These are phyloP conservation scores for Podochytrium sp. DNA, from an alignment of 192 early-diverging fungal genomes.

Conservation along the genomic window DNA sequence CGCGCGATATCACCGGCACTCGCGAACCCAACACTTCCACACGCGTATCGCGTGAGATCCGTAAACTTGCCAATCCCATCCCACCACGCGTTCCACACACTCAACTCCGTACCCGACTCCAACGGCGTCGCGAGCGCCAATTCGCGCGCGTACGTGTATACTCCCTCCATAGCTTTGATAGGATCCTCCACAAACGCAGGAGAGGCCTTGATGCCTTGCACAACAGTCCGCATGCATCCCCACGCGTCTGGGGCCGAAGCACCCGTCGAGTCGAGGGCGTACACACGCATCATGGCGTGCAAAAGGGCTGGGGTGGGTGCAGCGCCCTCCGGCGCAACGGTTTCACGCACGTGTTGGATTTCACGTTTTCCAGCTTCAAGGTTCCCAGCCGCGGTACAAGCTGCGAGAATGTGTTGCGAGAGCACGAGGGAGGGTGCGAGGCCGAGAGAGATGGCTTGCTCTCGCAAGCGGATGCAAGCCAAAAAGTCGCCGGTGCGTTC, in stretches of 20 bases:
- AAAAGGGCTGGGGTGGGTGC: neutral
- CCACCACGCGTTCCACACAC: conserved; percentile 12
- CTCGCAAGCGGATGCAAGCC: neutral
- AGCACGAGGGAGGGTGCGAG: neutral
- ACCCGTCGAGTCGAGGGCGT: neutral
- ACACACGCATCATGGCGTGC: conserved; percentile 12
- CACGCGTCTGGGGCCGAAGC: neutral
- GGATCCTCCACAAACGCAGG: too few relatives aligned
- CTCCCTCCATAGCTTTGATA: neutral
- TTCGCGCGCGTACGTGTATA: neutral
- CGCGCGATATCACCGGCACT: neutral
- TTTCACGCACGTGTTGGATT: neutral
- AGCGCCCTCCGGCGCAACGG: neutral
- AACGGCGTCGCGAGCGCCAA: neutral
- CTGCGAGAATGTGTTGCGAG: neutral
- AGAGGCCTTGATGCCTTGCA: neutral
- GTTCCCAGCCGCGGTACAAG: neutral
- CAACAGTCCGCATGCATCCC: conserved; percentile 1
- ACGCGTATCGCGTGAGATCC: neutral
- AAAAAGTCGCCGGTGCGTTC: neutral
- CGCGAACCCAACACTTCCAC: conserved; percentile 3
- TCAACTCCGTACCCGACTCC: neutral
- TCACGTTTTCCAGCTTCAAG: neutral
- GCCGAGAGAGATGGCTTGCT: neutral
- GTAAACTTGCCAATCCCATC: conserved; percentile 7